Evolutionary conservation across 768 basidiomycete genomes (phyloP).

Genomic region (Termitomyces sp.): DNA sequence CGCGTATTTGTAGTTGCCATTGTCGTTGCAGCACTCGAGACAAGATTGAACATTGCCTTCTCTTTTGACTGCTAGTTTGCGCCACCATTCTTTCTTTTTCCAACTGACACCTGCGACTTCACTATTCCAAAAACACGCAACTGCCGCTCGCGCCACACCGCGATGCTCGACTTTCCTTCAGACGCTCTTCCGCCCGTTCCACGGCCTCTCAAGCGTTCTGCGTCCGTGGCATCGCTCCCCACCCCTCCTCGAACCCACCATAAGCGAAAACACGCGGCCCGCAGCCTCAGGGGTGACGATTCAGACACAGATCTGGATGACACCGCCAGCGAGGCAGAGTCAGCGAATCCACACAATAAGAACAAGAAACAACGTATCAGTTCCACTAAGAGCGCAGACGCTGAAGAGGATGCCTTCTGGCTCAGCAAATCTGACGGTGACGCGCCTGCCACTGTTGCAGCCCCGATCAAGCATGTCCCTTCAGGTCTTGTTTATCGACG

Average conservation of each 20-base stretch:
- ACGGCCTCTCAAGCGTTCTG: conserved; percentile 52
- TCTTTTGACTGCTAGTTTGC: neutral
- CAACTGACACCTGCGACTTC: neutral
- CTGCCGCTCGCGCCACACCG: neutral
- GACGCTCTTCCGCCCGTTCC: conserved; percentile 24
- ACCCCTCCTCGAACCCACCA: conserved; percentile 60
- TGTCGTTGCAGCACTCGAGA: neutral
- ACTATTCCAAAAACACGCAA: conserved; percentile 7
- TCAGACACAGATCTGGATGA: conserved; percentile 38
- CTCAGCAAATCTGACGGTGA: conserved; percentile 23
- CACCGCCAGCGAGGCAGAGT: conserved; percentile 25
- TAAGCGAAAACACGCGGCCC: conserved; percentile 35
- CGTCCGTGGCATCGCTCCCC: conserved; percentile 58
- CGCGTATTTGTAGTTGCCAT: neutral
- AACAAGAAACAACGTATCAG: conserved; percentile 36
- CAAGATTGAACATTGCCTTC: neutral
- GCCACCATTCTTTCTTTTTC: neutral
- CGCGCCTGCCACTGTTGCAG: conserved; percentile 5
- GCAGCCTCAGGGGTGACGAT: conserved; percentile 30
- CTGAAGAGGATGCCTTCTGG: conserved; percentile 52
- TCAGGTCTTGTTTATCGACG: conserved; percentile 32
- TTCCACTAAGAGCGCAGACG: conserved; percentile 24
- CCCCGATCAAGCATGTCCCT: conserved; percentile 12
- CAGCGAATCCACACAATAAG: conserved; percentile 11
- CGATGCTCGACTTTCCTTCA: conserved; percentile 29